Evolutionary conservation across 495 filamentous ascomycete genomes (phyloP), one percentile per base, ranked within the genome.

Genomic region (Aspergillus panamensis): DNA sequence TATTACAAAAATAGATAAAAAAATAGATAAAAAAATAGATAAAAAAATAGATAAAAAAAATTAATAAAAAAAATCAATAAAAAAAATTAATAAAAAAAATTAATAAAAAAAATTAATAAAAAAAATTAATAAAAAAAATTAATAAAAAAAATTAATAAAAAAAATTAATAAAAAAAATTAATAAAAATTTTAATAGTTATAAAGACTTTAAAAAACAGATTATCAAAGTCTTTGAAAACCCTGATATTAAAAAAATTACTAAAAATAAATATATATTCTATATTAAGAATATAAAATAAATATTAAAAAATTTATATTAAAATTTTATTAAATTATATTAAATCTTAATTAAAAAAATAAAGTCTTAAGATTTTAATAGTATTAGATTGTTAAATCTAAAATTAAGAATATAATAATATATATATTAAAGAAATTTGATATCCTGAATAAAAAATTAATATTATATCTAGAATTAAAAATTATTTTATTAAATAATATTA

Each of bases 231-330:
- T n/a, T n/a, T n/a, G n/a, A n/a, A n/a, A 19, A 13, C 21, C 32
- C 32, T n/a, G n/a, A n/a, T n/a, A n/a, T n/a, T 35, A 35, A 35
- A 12, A 48, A 13, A 48, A 12, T 13, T 21, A 48, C 5, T 19
- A 48, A 48, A 21, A 48, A 21, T 48, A 19, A 8, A 12, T 52
- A 52, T 52, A 52, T 35, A 52, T n/a, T 52, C 12, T 16, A 52
- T 52, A 35, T 37, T 35, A 37, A 52, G 21, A 52, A 7, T 37
- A 37, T n/a, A 19, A 20, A 48, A 13, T 48, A 19, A 19, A 6
- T 35, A 12, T 35, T 35, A 35, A 35, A 35, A 35, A 35, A 35
- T 35, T 35, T 12, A 6, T 35, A 35, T 35, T 35, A 35, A 6
- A 35, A 12, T n/a, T n/a, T 6, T 35, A 35, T 35, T 35, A 35